Evolutionary conservation across 2,329 filamentous ascomycete species (phyloP).

Genomic region (Gnomoniopsis smithogilvyi): DNA sequence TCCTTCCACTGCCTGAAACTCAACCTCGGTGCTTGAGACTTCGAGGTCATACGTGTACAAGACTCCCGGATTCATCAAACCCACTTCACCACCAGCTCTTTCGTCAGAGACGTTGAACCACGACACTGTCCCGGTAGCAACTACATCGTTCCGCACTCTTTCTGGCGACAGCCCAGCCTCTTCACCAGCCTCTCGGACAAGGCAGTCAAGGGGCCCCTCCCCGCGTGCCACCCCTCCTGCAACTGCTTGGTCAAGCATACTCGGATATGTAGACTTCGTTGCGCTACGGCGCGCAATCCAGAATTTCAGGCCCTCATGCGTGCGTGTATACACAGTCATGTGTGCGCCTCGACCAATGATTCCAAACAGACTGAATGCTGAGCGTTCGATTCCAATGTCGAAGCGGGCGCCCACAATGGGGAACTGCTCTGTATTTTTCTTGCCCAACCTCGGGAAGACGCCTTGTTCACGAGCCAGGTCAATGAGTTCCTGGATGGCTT

Average conservation of each 20-base stretch:
- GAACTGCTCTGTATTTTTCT: conserved; percentile 40
- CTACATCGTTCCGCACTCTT: conserved; percentile 25
- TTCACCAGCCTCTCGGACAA: conserved; percentile 70
- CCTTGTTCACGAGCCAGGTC: conserved; percentile 22
- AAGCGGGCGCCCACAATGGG: conserved; percentile 33
- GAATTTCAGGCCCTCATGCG: conserved; percentile 44
- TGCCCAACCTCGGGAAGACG: conserved; percentile 30
- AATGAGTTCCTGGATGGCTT: conserved; percentile 36
- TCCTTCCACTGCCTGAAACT: conserved; percentile 67
- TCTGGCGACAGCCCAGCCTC: conserved; percentile 52
- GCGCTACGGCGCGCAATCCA: conserved; percentile 69
- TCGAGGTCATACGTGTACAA: conserved; percentile 75
- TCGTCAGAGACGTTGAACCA: conserved; percentile 10
- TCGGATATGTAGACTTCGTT: conserved; percentile 69
- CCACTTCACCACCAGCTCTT: background rate
- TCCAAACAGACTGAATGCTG: conserved; percentile 62
- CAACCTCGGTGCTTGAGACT: conserved; percentile 47
- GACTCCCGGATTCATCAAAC: conserved; percentile 29
- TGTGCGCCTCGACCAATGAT: conserved; percentile 65
- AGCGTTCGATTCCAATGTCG: conserved; percentile 50
- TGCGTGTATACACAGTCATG: conserved; percentile 57
- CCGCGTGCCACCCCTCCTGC: conserved; percentile 71
- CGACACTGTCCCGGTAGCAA: conserved; percentile 31
- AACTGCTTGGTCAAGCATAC: conserved; percentile 76
- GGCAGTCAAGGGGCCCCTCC: conserved; percentile 62